These are phyloP conservation scores for Babesia ovata DNA, from an alignment of 169 alveolate species.

Conservation along the genomic window DNA sequence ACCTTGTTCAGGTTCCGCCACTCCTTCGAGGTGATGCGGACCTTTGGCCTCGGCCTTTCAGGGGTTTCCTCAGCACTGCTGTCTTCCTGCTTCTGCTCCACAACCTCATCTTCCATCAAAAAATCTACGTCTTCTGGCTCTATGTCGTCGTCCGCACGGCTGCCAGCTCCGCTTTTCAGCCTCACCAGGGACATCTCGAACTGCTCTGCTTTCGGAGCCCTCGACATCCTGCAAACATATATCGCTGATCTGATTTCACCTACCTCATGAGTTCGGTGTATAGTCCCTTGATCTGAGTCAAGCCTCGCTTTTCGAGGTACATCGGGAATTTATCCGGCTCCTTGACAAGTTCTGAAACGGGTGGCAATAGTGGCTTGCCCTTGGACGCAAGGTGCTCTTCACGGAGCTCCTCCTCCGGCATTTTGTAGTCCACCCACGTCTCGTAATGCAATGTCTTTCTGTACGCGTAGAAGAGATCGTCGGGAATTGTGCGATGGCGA, in stretches of 20 bases:
- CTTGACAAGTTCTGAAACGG: slow-evolving; percentile 35
- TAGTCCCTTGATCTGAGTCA: slow-evolving; percentile 24
- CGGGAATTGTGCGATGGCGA: slow-evolving; percentile 57
- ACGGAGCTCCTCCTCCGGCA: slow-evolving; percentile 28
- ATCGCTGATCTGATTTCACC: background rate
- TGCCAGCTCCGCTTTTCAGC: background rate
- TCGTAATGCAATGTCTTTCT: slow-evolving; percentile 40
- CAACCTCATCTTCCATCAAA: background rate
- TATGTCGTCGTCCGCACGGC: slow-evolving; percentile 12
- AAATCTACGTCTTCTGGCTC: slow-evolving; percentile 30
- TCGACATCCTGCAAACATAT: slow-evolving; percentile 7
- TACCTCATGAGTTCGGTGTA: slow-evolving; percentile 34
- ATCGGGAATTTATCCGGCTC: slow-evolving; percentile 30
- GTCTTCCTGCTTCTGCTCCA: background rate
- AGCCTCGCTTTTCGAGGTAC: slow-evolving; percentile 26
- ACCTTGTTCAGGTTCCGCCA: slow-evolving; percentile 56
- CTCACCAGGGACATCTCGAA: slow-evolving; percentile 5
- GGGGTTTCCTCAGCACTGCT: slow-evolving; percentile 12
- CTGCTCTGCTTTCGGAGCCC: slow-evolving; percentile 7
- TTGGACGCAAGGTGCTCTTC: background rate
- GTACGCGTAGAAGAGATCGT: slow-evolving; percentile 58
- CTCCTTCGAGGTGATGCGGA: slow-evolving; percentile 41
- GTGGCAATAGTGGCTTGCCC: slow-evolving; percentile 39
- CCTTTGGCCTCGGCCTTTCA: slow-evolving; percentile 18
- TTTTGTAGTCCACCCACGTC: slow-evolving; percentile 30